Base-by-base conservation (phyloP, 495 filamentous ascomycete species). In the Podospora comata region DNA sequence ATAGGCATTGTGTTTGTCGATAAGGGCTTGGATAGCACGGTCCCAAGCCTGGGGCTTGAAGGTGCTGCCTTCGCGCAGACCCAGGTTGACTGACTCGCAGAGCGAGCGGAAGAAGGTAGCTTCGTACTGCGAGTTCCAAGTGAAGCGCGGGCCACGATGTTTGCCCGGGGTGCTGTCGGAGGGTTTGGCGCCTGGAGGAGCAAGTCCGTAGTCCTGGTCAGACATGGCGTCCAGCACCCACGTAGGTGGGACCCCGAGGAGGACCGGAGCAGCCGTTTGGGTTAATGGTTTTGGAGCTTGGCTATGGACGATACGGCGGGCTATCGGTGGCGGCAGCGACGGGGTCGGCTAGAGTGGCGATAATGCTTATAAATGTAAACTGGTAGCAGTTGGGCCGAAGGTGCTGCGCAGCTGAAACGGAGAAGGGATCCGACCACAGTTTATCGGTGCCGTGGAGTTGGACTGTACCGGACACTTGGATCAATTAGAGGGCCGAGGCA, bases 31-130 rank as follows among this genome's bases (percentile, higher is more conserved):
- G 65, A 77, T 77, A 56, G 82, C 82, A 62, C 81, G 80, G 26
- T 84, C 82, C 82, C 82, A 84, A 9, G 82, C 82, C 62, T 83
- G 81, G 23, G 78, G 76, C 72, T 84, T 84, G 77, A 84, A 84
- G 74, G 79, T 83, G 74, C 81, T 82, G 65, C 80, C 82, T 28
- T 84, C 82, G 62, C 81, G 80, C 26, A 80, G 74, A 30, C 81
- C 81, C 69, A 81, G 74, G 64, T 75, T 70, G 74, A 83, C 82
- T 20, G 82, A 83, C 60, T 84, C 81, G 77, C 80, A 82, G 23
- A 84, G 75, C 26, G 81, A 83, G 48, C 77, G 77, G 74, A 84
- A 84, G 73, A 84, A 84, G 68, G 81, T 82, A 60, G 80, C 78
- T 70, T 84, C 82, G 73, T 76, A 83, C 18, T 77, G 75, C 2